A percentile compares a stretch with the other conserved stretches of the same genome.
These are phyloP conservation scores for Dentipellis fragilis DNA, from an alignment of 768 basidiomycete genomes.

Conservation along the genomic window DNA sequence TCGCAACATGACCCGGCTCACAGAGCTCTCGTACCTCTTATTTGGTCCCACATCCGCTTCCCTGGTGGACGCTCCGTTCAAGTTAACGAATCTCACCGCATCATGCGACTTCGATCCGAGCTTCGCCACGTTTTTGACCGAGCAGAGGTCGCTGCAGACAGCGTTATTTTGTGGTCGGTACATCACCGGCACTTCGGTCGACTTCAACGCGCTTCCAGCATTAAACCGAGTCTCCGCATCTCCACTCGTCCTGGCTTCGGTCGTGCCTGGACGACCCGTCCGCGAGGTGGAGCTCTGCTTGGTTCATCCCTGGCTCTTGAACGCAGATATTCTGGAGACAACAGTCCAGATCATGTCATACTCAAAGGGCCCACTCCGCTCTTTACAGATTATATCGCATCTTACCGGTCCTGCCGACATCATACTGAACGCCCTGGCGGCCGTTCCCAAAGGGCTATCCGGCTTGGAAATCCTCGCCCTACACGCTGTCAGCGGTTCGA, in stretches of 20 bases:
- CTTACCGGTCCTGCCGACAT: slow-evolving; percentile 9
- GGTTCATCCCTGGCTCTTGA: slow-evolving; percentile 17
- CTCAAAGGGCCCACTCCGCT: slow-evolving; percentile 14
- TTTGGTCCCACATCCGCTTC: slow-evolving; percentile 14
- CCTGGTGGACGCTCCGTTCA: slow-evolving; percentile 17
- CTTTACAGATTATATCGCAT: slow-evolving; percentile 17
- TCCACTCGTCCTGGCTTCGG: slow-evolving; percentile 17
- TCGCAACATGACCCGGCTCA: slow-evolving; percentile 15
- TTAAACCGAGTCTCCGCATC: slow-evolving; percentile 17
- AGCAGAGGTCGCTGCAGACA: slow-evolving; percentile 12
- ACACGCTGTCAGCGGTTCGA: slow-evolving; percentile 17
- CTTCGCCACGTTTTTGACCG: slow-evolving; percentile 15
- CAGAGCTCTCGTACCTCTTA: slow-evolving; percentile 18
- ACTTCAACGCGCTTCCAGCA: slow-evolving; percentile 10
- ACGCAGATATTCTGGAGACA: slow-evolving; percentile 16
- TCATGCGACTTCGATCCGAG: slow-evolving; percentile 17
- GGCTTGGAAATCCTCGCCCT: slow-evolving; percentile 15
- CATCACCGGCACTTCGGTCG: slow-evolving; percentile 10
- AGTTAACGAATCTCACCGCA: slow-evolving; percentile 16
- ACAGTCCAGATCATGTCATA: slow-evolving; percentile 15
- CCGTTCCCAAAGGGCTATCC: slow-evolving; percentile 14
- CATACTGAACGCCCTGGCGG: slow-evolving; percentile 14
- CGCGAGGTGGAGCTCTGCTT: slow-evolving; percentile 19
- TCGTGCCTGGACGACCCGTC: slow-evolving; percentile 18
- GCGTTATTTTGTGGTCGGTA: slow-evolving; percentile 19